Conservation (phyloP, 306 rosid species). For the Sicyos edulis region DNA sequence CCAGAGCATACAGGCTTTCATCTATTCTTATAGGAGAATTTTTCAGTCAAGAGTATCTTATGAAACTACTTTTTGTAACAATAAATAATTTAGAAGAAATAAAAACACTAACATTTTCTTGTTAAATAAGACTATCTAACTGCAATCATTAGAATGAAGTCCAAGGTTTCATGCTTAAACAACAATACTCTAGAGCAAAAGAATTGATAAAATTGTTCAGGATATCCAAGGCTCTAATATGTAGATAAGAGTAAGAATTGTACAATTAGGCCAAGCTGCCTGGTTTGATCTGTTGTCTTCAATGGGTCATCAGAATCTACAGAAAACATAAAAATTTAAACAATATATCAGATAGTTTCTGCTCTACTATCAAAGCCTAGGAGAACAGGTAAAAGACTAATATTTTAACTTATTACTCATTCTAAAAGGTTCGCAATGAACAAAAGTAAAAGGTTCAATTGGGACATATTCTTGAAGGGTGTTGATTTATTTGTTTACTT, state of each 20-base stretch:
- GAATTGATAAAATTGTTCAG: neutral
- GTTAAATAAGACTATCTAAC: neutral
- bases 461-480: no score
- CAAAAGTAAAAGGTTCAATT: no score
- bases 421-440: no score
- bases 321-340: neutral
- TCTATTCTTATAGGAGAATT: neutral
- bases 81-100: neutral
- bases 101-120: neutral
- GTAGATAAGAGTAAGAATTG: slow-evolving; percentile 22
- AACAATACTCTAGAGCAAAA: neutral
- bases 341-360: slow-evolving; percentile 9
- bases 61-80: neutral
- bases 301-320: slow-evolving; percentile 69
- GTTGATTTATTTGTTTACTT: no score
- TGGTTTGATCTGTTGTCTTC: slow-evolving; percentile 77
- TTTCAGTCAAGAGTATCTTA: neutral
- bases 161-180: neutral
- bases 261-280: slow-evolving; percentile 68
- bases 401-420: no score
- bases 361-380: neutral
- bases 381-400: no score
- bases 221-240: neutral
- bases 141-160: neutral
- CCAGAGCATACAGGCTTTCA: neutral